Evolutionary conservation across 352 stramenopile genomes (phyloP), one percentile per base, ranked within the genome.

Genomic region (Pythium coloratum): DNA sequence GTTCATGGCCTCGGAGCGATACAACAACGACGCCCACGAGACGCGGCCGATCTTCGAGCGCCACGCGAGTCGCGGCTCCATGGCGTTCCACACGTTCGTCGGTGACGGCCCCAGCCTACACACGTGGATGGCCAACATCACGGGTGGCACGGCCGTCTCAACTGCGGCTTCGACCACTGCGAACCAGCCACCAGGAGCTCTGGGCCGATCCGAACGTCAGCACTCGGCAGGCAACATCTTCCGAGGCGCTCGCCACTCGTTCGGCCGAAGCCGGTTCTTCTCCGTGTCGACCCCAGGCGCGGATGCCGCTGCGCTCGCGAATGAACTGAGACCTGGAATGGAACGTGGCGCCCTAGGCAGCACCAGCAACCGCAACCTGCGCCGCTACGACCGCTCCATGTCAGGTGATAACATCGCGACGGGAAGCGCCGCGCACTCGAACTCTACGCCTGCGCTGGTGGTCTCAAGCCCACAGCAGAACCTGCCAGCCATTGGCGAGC

Each of bases 1-100:
- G 33, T 96, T 92, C 75, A 91, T 96, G 77, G 82, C 86, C 0
- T 90, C 82, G 7, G 81, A 95, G 59, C 76, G 86, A 6, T 91
- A 87, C 65, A 71, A 68, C 14, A 74, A 67, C 34, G 73, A 78
- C 30, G 60, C 70, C 1, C 80, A 80, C 58, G 82, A 76, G n/a
- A 76, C 78, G 7, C 78, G 77, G 18, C 67, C 77, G 6, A 71
- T 87, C 32, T 96, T 96, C 51, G 84, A 94, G 6, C 86, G 88
- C 30, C 88, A 96, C 63, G 88, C 77, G 6, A 96, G 88, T 75
- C 85, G 84, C n/a, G 88, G 86, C 0, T 96, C 88, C 3, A 69
- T 96, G 64, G 88, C 88, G 14, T 93, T 94, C 67, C 88, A 94
- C 33, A 68, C 70, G 1, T 46, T 88, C 12, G 67, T 81, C 12